Evolutionary conservation across 148 eudicot genomes (phyloP), one percentile per base, ranked within the genome.

Genomic region (Suaeda aralocaspica): DNA sequence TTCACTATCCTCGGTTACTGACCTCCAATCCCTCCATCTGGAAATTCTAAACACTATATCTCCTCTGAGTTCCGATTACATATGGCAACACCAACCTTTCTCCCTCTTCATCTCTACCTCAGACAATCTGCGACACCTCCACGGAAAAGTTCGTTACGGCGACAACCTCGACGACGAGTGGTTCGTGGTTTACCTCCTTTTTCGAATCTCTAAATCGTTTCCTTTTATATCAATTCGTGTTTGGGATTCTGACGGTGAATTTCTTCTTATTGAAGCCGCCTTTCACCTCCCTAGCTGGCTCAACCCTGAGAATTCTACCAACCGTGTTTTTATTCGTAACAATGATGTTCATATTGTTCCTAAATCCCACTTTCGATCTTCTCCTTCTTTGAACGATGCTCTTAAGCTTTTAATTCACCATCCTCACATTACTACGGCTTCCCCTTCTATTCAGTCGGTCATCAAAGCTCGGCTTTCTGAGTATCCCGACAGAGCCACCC

Each of bases 91-190:
- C 85, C 73, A 84, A 0, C 91, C 95, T 41, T 93, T 93, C 84
- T 26, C 92, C 82, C 79, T 85, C 80, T 39, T 70, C 50, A 36
- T 80, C 87, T 41, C 77, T 59, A 2, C 75, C 62, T n/a, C 69
- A 24, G 3, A 64, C 50, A 57, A 64, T 36, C 14, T 77, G 31
- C 89, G 90, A n/a, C 91, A 89, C 75, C 89, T 94, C 70, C 85
- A 84, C 68, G 97, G 97, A 59, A 74, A 82, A 45, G 76, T 94
- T 78, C 83, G 81, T 16, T 91, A 64, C 79, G 93, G 96, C 57
- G 96, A 94, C 77, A 89, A 87, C 74, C 82, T 94, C 29, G 91
- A 91, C 59, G 99, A 94, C 74, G 99, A 94, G 74, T 94, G 99
- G 99, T 94, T 94, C 78, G 82, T 79, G 26, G 93, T 89, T 48